phyloP scores from a whole-genome alignment of 352 stramenopile species.

The Globisporangium orthogonon region DNA sequence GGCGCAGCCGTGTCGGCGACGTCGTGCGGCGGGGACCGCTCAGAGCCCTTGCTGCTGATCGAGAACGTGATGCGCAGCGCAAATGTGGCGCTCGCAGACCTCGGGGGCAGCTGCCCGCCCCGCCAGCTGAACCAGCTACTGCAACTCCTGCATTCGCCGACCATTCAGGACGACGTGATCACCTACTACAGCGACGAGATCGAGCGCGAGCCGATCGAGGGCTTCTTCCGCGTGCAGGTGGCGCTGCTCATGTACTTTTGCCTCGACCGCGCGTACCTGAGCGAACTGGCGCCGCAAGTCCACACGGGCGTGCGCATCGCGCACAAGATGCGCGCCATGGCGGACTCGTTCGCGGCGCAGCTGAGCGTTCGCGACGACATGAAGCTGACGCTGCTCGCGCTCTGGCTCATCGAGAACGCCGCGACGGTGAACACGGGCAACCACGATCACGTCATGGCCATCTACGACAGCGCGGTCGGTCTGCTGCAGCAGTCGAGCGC shows the following conservation, averaged over 20 bases:
- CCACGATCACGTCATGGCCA: conserved; percentile 47
- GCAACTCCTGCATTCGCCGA: conserved; percentile 33
- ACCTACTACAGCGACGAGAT: conserved; percentile 62
- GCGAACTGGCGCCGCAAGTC: conserved; percentile 31
- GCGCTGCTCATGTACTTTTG: conserved; percentile 79
- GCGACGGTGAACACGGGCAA: conserved; percentile 58
- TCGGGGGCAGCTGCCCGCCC: conserved; percentile 35
- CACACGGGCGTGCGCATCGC: conserved; percentile 50
- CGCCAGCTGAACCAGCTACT: conserved; percentile 48
- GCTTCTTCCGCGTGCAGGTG: conserved; percentile 67
- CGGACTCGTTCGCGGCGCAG: conserved; percentile 63
- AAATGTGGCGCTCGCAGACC: conserved; percentile 19
- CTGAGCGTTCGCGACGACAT: conserved; percentile 77
- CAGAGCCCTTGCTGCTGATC: conserved; percentile 55
- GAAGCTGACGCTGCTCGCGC: conserved; percentile 67
- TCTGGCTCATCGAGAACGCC: conserved; percentile 81
- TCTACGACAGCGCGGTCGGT: conserved; percentile 58
- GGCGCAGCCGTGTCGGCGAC: conserved; percentile 40
- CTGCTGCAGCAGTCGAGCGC: conserved; percentile 66
- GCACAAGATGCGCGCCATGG: conserved; percentile 52
- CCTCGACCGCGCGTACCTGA: conserved; percentile 65
- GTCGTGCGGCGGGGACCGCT: conserved; percentile 26
- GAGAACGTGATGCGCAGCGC: conserved; percentile 76
- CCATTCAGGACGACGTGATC: conserved; percentile 51
- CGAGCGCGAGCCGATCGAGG: conserved; percentile 58